Evolutionary conservation across 1,284 basidiomycete species (phyloP).

Genomic region (Paramarasmius palmivorus): DNA sequence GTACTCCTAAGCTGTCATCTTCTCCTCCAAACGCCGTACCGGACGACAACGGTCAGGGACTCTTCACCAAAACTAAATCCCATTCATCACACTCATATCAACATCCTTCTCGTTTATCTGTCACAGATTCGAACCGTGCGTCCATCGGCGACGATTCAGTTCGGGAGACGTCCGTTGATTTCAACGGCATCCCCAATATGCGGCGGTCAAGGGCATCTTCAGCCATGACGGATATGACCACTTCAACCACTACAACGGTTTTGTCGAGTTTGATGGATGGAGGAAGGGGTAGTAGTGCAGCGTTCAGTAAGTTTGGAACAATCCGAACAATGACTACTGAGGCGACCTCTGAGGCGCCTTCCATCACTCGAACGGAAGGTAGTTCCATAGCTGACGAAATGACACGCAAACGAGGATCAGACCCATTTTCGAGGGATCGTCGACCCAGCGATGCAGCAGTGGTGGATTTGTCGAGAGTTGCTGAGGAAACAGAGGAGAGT

Average conservation of each 20-base stretch:
- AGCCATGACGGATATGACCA: conserved; percentile 49
- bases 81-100: conserved; percentile 18
- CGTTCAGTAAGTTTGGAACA: conserved; percentile 69
- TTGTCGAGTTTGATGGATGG: conserved; percentile 68
- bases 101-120: conserved; percentile 25
- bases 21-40: conserved; percentile 4
- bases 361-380: conserved; percentile 63
- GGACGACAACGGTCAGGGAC: conserved; percentile 27
- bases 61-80: conserved; percentile 30
- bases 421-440: conserved; percentile 47
- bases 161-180: conserved; percentile 33
- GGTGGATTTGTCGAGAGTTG: conserved; percentile 64
- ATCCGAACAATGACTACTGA: conserved; percentile 78
- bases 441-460: conserved; percentile 59
- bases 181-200: conserved; percentile 27
- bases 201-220: conserved; percentile 51
- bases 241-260: conserved; percentile 54
- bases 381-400: conserved; percentile 55
- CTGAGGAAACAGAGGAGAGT: conserved; percentile 71
- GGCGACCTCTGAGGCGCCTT: conserved; percentile 67
- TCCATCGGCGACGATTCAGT: conserved; percentile 34
- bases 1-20: conserved; percentile 28
- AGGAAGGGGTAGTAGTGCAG: conserved; percentile 39
- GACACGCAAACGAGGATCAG: conserved; percentile 37
- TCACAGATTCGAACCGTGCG: conserved; percentile 30